Percentiles rank a stretch among this genome's conserved stretches.
Conservation (phyloP, 768 basidiomycete genomes). For the Cantharellus anzutake region DNA sequence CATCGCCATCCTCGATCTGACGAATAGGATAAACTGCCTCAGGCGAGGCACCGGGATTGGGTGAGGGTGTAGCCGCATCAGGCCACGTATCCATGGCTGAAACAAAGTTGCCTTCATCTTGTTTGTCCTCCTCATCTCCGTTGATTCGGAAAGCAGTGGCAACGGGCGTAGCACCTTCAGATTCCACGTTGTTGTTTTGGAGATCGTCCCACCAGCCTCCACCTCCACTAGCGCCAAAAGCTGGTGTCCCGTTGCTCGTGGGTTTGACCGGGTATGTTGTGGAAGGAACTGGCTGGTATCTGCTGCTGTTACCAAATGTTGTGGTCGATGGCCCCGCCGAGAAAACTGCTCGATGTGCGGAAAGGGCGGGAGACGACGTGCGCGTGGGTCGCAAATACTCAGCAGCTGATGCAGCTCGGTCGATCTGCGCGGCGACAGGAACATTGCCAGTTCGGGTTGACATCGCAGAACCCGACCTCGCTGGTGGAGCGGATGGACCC, state of each 20-base stretch:
- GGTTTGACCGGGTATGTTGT: neutral
- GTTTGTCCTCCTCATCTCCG: constrained; percentile 21
- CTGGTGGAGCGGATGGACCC: constrained; percentile 16
- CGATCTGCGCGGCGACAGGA: constrained; percentile 27
- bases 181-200: constrained; percentile 12
- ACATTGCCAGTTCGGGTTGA: constrained; percentile 29
- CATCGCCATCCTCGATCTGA: constrained; percentile 28
- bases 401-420: constrained; percentile 62
- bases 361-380: constrained; percentile 14
- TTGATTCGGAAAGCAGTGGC: constrained; percentile 43
- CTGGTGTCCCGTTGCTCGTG: no score
- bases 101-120: constrained; percentile 38
- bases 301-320: constrained; percentile 20
- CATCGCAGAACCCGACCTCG: constrained; percentile 45
- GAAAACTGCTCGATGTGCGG: constrained; percentile 19
- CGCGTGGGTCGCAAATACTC: constrained; percentile 36
- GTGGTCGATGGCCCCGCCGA: constrained; percentile 34
- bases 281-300: neutral
- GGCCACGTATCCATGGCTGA: constrained; percentile 70
- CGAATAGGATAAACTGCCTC: neutral
- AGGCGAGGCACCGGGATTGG: constrained; percentile 11
- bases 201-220: neutral
- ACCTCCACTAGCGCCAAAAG: neutral
- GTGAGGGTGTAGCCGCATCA: constrained; percentile 25
- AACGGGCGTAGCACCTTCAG: constrained; percentile 39